Evolutionary conservation across 2,329 filamentous ascomycete genomes (phyloP), one percentile per base, ranked within the genome.

Genomic region (Aspergillus ustus): DNA sequence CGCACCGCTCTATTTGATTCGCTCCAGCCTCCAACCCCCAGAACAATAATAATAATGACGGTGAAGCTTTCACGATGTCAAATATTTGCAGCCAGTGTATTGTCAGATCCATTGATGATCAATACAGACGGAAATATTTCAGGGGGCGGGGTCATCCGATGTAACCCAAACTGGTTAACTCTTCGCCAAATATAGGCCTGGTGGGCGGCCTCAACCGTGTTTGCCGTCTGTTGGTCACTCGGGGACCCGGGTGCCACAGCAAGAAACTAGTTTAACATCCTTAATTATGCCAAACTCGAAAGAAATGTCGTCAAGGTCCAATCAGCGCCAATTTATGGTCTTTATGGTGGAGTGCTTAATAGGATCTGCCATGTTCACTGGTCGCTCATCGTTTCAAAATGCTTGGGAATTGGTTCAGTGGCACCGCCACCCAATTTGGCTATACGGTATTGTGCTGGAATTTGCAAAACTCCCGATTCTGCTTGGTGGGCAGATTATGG

Each of bases 101-200:
- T 22, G 11, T 19, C 31, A 37, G 29, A 40, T 40, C 31, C 25
- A 5, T 4, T n/a, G 22, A 44, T 22, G 17, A 28, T 22, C 13
- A 51, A 49, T 54, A 52, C 37, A 19, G 43, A 61, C 25, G 49
- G 46, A 45, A 61, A 51, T 50, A 55, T 64, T 63, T 64, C 64
- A 67, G 66, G 67, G 63, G 67, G 60, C 64, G 66, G 62, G 66
- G 64, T 57, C 46, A 56, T 57, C 59, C 56, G 59, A 54, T 55
- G 25, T n/a, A 29, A 44, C 46, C 62, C 49, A 43, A 48, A 56
- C 52, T 19, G 37, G 56, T 48, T 59, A 60, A 29, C 15, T n/a
- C 56, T 48, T 40, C 61, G 57, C 66, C 66, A 66, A 66, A 69
- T 66, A 69, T 69, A 69, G 62, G 52, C 63, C 61, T 25, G 17